Evolutionary conservation across 2,329 filamentous ascomycete genomes (phyloP).

Genomic region (Neofusicoccum laricinum): DNA sequence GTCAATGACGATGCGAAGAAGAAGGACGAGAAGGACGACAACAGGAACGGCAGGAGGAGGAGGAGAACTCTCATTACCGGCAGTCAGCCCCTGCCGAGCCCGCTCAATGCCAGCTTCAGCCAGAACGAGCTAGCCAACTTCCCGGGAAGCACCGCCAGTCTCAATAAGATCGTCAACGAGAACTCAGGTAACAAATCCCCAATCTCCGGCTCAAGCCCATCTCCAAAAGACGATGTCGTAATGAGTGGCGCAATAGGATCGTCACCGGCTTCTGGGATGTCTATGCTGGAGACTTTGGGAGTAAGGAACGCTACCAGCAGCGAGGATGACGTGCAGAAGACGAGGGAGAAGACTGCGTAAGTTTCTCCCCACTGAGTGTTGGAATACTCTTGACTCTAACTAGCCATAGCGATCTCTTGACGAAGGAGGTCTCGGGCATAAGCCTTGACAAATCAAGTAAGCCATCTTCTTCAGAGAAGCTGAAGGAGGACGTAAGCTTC

Average conservation of each 20-base stretch:
- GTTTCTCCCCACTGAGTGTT: constrained; percentile 34
- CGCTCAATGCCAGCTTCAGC: constrained; percentile 87
- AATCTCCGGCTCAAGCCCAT: constrained; percentile 40
- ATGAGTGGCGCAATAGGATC: constrained; percentile 55
- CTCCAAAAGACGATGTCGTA: constrained; percentile 46
- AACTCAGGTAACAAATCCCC: constrained; percentile 54
- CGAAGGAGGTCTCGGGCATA: constrained; percentile 90
- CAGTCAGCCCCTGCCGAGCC: constrained; percentile 92
- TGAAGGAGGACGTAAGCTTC: constrained; percentile 57
- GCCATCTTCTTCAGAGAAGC: constrained; percentile 54
- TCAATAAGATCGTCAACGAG: constrained; percentile 82
- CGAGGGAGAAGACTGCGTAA: constrained; percentile 92
- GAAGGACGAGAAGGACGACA: constrained; percentile 78
- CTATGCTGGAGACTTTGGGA: constrained; percentile 59
- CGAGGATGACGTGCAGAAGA: constrained; percentile 63
- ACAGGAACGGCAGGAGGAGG: constrained; percentile 85
- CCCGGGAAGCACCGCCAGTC: constrained; percentile 63
- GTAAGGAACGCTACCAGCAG: constrained; percentile 51
- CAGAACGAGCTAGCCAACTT: constrained; percentile 66
- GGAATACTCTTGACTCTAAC: not conserved
- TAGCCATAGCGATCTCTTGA: constrained; percentile 70
- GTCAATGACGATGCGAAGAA: constrained; percentile 73
- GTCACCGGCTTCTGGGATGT: constrained; percentile 45
- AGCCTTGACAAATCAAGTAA: constrained; percentile 69
- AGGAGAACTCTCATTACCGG: constrained; percentile 93